A percentile compares a stretch with the other conserved stretches of the same genome.
Conservation (phyloP, 2,329 filamentous ascomycete genomes). For the Mycosphaerella sp. region DNA sequence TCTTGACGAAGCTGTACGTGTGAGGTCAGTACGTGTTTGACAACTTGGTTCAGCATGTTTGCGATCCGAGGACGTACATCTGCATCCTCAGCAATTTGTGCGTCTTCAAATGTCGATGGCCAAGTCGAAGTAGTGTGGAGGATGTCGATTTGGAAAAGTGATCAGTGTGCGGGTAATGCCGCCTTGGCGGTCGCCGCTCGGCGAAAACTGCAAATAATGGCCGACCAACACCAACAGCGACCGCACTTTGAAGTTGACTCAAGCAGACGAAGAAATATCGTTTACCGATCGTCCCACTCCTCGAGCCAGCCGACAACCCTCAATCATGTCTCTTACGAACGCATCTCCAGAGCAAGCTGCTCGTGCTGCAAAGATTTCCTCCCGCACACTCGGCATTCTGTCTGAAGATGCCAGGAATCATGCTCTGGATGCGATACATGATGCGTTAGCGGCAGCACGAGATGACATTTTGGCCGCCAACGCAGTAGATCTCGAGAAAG, state of each 20-base stretch:
- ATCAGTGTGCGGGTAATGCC: too few species aligned
- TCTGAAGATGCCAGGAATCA: slow-evolving; percentile 70
- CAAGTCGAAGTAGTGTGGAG: too few species aligned
- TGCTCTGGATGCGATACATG: slow-evolving; percentile 75
- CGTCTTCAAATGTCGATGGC: too few species aligned
- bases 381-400: slow-evolving; percentile 74
- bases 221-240: too few species aligned
- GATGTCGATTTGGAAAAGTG: too few species aligned
- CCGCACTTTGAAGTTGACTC: background rate
- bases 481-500: slow-evolving; percentile 68
- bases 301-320: background rate
- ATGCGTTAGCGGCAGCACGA: slow-evolving; percentile 62
- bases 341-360: slow-evolving; percentile 73
- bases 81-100: too few species aligned
- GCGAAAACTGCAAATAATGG: too few species aligned
- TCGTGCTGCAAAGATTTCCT: slow-evolving; percentile 69
- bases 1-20: too few species aligned
- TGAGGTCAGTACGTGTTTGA: slow-evolving; percentile 31
- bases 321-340: slow-evolving; percentile 81
- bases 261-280: background rate
- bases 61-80: too few species aligned
- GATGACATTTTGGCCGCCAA: slow-evolving; percentile 81
- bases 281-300: background rate
- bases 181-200: too few species aligned
- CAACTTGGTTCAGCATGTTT: slow-evolving; percentile 50